Evolutionary conservation across 345 rosid species (phyloP).

Genomic region (Rhodomyrtus tomentosa): DNA sequence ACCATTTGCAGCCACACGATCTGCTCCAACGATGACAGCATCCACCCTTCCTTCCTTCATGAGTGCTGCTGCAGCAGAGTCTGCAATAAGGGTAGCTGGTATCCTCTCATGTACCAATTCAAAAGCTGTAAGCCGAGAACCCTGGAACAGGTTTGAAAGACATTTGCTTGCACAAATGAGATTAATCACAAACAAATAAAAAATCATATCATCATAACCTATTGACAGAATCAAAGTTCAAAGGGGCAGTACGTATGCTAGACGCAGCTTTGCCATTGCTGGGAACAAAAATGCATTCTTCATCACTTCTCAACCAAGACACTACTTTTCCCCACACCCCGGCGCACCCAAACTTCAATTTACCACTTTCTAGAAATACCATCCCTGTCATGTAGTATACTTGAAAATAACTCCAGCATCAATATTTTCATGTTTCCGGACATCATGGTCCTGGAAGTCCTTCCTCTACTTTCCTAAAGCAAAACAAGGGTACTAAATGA

Average conservation of each 20-base stretch:
- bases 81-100: constrained; percentile 84
- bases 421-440: background rate
- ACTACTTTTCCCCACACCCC: background rate
- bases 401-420: background rate
- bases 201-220: background rate
- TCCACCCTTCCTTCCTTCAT: constrained; percentile 72
- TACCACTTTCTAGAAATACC: background rate
- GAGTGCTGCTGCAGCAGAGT: constrained; percentile 89
- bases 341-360: background rate
- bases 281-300: background rate
- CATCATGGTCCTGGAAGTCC: background rate
- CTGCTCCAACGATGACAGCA: constrained; percentile 89
- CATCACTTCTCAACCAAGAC: background rate
- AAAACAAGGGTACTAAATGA: background rate
- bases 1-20: constrained; percentile 93
- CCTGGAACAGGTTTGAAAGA: constrained; percentile 27
- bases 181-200: background rate
- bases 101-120: constrained; percentile 87
- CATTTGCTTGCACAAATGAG: background rate
- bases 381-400: background rate
- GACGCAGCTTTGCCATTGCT: background rate
- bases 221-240: background rate
- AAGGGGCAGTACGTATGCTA: background rate
- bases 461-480: background rate
- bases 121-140: constrained; percentile 91